Conservation (phyloP, 768 basidiomycete genomes). For the Roridomyces roridus region DNA sequence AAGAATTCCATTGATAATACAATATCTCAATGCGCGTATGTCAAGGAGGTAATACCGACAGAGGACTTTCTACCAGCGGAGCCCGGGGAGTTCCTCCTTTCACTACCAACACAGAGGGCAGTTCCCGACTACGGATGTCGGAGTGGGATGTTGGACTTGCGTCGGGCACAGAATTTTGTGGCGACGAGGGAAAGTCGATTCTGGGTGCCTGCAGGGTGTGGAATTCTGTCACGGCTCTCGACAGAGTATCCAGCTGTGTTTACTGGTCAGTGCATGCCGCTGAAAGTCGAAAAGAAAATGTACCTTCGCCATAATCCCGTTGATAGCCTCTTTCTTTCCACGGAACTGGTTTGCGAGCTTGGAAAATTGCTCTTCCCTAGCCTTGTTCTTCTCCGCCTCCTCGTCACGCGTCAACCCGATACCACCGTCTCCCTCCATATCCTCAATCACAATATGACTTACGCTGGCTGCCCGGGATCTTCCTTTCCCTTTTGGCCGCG, state of each 20-base stretch:
- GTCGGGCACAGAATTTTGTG: slow-evolving; percentile 31
- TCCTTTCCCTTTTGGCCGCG: slow-evolving; percentile 39
- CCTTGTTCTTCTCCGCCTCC: slow-evolving; percentile 59
- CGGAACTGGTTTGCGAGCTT: slow-evolving; percentile 72
- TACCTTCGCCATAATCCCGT: slow-evolving; percentile 78
- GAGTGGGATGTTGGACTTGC: neutral
- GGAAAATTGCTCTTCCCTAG: slow-evolving; percentile 72
- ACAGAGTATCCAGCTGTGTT: slow-evolving; percentile 62
- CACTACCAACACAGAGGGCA: neutral
- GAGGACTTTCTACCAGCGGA: neutral
- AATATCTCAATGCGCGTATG: too few relatives aligned
- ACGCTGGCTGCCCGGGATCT: slow-evolving; percentile 26
- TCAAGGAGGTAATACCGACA: neutral
- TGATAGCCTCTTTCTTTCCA: slow-evolving; percentile 71
- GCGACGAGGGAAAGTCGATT: slow-evolving; percentile 44
- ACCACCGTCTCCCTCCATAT: slow-evolving; percentile 54
- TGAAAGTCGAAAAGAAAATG: slow-evolving; percentile 32
- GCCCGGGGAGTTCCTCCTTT: too few relatives aligned
- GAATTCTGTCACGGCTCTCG: slow-evolving; percentile 54
- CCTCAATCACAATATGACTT: slow-evolving; percentile 33
- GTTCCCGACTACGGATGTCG: slow-evolving; percentile 1
- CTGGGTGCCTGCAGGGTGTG: slow-evolving; percentile 54
- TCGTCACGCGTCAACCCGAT: slow-evolving; percentile 58
- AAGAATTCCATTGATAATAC: too few relatives aligned
- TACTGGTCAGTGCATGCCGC: slow-evolving; percentile 61